A percentile compares a stretch with the other conserved stretches of the same genome.
phyloP scores from a whole-genome alignment of 1,139 yeast genomes.

The Debaryomycetaceae sp. region DNA sequence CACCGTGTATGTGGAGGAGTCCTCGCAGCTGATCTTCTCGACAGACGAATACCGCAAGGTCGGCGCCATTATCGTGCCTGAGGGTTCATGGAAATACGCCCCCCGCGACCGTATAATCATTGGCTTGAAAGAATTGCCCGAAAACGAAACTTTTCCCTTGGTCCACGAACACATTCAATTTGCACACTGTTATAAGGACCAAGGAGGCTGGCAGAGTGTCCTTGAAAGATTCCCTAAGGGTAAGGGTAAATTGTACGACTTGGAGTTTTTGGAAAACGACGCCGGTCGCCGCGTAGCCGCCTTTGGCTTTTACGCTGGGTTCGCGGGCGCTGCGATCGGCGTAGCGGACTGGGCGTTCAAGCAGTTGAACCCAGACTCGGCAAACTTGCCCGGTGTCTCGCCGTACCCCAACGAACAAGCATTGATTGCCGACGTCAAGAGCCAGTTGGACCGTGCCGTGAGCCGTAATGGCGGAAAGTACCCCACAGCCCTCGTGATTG shows the following conservation, averaged over 20 bases:
- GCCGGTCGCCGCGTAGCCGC: conserved; percentile 98
- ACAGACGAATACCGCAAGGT: conserved; percentile 63
- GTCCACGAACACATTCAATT: conserved; percentile 94
- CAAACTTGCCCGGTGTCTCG: conserved; percentile 62
- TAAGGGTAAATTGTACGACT: conserved; percentile 78
- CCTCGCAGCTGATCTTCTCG: conserved; percentile 71
- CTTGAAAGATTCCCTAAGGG: conserved; percentile 84
- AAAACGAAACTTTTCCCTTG: conserved; percentile 79
- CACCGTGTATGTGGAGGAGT: conserved; percentile 76
- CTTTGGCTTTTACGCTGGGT: conserved; percentile 96
- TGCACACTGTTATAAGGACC: conserved; percentile 97
- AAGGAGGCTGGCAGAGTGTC: conserved; percentile 94
- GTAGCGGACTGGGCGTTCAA: conserved; percentile 90
- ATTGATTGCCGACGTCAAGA: conserved; percentile 60
- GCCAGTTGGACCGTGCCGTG: conserved; percentile 49
- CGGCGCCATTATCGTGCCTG: conserved; percentile 85
- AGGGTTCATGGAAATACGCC: conserved; percentile 86
- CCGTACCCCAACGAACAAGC: conserved; percentile 77
- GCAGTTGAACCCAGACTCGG: conserved; percentile 53
- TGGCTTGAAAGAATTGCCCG: conserved; percentile 94
- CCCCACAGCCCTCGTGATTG: conserved; percentile 82
- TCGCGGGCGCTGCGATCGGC: conserved; percentile 98
- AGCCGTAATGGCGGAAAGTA: conserved; percentile 47
- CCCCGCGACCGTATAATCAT: conserved; percentile 82
- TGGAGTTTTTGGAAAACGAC: conserved; percentile 89